Base-by-base conservation (phyloP, 345 rosid species). In the Hibiscus mutabilis region DNA sequence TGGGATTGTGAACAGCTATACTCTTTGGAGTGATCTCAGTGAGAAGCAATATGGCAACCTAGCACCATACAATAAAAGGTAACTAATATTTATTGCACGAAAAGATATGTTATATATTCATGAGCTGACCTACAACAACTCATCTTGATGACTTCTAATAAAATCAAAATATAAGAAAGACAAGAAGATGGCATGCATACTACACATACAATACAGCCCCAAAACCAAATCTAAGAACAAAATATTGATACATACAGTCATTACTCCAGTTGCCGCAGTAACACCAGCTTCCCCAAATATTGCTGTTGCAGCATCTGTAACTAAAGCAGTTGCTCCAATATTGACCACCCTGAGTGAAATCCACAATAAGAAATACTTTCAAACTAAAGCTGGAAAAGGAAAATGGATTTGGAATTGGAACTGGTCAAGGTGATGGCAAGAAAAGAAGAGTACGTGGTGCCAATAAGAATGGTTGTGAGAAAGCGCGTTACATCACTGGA, bases 201-300 rank as follows among this genome's bases (percentile, higher is more conserved):
- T 18, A 42, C 7, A 64, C 5, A 7, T 18, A 16, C 12, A 0
- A 7, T 18, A 16, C 12, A 25, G 1, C 21, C 15, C 42, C 70
- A 46, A 46, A 12, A 53, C 60, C 21, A 57, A 47, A 58, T 56
- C 29, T 69, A 27, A 65, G 67, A 37, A 37, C 35, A 56, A 24
- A 60, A 79, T 57, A 58, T 10, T 59, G 59, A 77, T 69, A 84
- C 97, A 24, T 86, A 95, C 99, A 33, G 97, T 95, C 99, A 95
- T 95, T 72, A 95, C 84, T 81, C 98, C 98, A 75, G 99, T 95
- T 75, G 99, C 99, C 16, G 98, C 99, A 84, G 85, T 92, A 82
- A 95, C 92, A 81, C 99, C 99, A 77, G 99, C 99, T 86, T 92
- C 99, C 73, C 99, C 99, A 88, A 92, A 95, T 76, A 95, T 86